Evolutionary conservation across 1,284 basidiomycete species (phyloP).

Genomic region (Golubevia sp.): DNA sequence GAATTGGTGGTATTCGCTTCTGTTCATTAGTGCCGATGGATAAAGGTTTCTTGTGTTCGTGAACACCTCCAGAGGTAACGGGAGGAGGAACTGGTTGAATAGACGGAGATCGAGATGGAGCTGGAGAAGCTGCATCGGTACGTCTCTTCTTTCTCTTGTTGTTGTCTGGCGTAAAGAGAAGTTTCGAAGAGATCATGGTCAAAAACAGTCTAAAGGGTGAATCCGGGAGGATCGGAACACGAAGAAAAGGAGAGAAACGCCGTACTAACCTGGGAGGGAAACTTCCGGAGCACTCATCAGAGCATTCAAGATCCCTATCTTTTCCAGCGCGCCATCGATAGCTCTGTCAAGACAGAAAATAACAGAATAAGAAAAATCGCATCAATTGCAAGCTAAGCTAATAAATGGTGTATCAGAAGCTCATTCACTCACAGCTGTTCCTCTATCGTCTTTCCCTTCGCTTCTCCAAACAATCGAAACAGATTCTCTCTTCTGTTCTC

Average conservation of each 20-base stretch:
- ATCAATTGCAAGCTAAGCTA: not conserved
- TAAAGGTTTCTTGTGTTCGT: not conserved
- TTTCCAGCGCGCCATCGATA: conserved; percentile 42
- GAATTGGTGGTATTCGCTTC: not conserved
- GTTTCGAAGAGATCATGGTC: not conserved
- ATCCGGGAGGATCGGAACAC: not conserved
- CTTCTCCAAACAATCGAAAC: conserved; percentile 23
- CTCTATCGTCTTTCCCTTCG: conserved; percentile 19
- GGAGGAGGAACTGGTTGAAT: not conserved
- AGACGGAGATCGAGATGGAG: conserved; percentile 1
- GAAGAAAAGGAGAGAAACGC: not conserved
- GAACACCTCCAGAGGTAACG: not conserved
- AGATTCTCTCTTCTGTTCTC: conserved; percentile 25
- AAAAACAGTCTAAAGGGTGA: not conserved
- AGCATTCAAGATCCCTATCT: conserved; percentile 38
- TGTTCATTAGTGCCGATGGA: not conserved
- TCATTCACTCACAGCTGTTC: conserved; percentile 15
- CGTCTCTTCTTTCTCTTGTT: conserved; percentile 9
- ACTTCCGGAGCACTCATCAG: conserved; percentile 24
- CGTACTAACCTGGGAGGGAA: conserved; percentile 3
- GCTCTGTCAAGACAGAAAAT: conserved; percentile 11
- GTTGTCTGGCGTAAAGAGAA: not conserved
- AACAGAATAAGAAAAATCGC: no score
- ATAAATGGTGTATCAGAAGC: not conserved
- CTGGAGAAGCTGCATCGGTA: conserved; percentile 5